Evolutionary conservation across 768 basidiomycete species (phyloP).

Genomic region (Macrolepiota albuminosa): DNA sequence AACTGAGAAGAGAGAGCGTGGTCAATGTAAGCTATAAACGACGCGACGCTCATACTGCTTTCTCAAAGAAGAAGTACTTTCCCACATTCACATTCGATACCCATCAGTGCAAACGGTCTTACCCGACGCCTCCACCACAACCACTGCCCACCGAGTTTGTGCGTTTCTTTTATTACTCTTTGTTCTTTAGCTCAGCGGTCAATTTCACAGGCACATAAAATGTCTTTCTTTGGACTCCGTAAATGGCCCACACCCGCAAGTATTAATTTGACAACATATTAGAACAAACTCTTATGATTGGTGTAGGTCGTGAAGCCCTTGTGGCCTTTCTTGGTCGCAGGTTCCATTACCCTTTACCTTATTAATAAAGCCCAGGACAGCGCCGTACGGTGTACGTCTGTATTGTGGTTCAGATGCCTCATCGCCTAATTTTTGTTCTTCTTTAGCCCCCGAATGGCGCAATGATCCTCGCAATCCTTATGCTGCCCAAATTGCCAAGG

Average conservation of each 20-base stretch:
- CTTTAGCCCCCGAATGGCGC: conserved; percentile 57
- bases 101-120: conserved; percentile 34
- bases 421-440: conserved; percentile 5
- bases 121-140: conserved; percentile 30
- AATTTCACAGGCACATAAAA: conserved; percentile 25
- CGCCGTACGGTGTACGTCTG: conserved; percentile 64
- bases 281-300: conserved; percentile 8
- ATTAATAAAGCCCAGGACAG: conserved; percentile 64
- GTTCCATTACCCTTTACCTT: conserved; percentile 59
- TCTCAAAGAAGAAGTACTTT: conserved; percentile 20
- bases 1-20: not conserved
- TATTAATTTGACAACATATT: conserved; percentile 16
- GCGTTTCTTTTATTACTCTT: conserved; percentile 3
- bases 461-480: conserved; percentile 83
- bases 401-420: not conserved
- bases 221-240: conserved; percentile 77
- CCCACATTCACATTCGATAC: conserved; percentile 31
- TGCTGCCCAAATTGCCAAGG: conserved; percentile 69
- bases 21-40: not conserved
- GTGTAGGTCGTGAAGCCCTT: conserved; percentile 63
- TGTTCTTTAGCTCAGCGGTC: not conserved
- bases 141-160: conserved; percentile 13
- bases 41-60: not conserved
- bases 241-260: conserved; percentile 78
- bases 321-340: conserved; percentile 78